phyloP scores from a whole-genome alignment of 768 basidiomycete species.

The Royoungia palumana region DNA sequence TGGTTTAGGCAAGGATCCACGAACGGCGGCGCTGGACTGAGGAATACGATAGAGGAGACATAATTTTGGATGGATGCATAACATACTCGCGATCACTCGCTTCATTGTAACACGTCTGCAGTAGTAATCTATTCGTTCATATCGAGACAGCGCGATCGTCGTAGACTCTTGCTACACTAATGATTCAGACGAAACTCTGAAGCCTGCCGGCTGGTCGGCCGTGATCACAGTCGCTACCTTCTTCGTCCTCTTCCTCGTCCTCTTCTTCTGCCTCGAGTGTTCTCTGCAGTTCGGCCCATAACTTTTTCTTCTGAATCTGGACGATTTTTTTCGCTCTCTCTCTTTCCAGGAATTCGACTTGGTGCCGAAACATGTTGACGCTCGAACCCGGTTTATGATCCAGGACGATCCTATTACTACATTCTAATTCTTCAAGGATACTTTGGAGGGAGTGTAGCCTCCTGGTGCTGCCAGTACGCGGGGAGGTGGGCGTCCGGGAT shows the following conservation, averaged over 20 bases:
- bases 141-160: no score
- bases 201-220: no score
- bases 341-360: conserved; percentile 20
- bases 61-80: no score
- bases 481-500: conserved; percentile 21
- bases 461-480: no score
- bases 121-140: no score
- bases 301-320: conserved; percentile 8
- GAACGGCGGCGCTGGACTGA: conserved; percentile 38
- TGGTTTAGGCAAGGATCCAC: conserved; percentile 37
- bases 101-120: no score
- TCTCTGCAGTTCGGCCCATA: conserved; percentile 9
- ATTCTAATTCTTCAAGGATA: conserved; percentile 11
- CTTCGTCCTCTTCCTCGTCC: not conserved
- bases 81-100: no score
- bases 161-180: no score
- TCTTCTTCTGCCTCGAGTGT: conserved; percentile 6
- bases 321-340: conserved; percentile 10
- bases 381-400: conserved; percentile 20
- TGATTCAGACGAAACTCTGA: no score
- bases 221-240: no score
- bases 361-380: conserved; percentile 25
- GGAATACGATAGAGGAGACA: no score
- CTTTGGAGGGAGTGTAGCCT: conserved; percentile 8
- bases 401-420: conserved; percentile 16